Conservation (phyloP, 2,329 filamentous ascomycete species). For the Fusarium sp. region DNA sequence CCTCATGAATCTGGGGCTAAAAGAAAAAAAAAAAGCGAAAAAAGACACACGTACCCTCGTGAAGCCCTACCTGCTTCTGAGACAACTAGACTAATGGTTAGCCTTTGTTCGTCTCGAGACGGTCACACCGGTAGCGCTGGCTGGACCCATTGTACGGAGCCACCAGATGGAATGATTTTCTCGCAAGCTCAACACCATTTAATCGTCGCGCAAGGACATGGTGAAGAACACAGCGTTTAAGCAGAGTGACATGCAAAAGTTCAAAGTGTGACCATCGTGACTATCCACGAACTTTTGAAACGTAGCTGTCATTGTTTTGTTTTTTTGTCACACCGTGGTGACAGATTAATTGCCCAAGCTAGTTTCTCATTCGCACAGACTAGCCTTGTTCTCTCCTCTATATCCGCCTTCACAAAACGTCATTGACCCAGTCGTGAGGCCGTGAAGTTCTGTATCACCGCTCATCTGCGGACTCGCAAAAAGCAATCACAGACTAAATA, state of each 20-base stretch:
- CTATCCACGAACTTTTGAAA: background rate
- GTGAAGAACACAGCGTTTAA: background rate
- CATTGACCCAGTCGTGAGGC: background rate
- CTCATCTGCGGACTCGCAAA: background rate
- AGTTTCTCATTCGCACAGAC: background rate
- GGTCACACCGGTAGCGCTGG: background rate
- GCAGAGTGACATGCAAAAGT: background rate
- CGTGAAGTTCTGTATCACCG: background rate
- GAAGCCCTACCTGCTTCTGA: background rate
- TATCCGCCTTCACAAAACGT: background rate
- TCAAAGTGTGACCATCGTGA: too few species aligned
- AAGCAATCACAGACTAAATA: slow-evolving; percentile 5
- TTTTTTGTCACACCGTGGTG: background rate
- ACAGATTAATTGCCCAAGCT: background rate
- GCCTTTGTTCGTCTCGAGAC: background rate
- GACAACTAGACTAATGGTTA: background rate
- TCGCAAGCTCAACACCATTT: background rate
- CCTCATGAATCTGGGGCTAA: background rate
- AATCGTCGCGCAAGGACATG: background rate
- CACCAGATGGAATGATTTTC: background rate
- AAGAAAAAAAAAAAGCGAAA: background rate
- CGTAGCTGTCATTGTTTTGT: background rate
- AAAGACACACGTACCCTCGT: background rate
- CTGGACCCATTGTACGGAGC: background rate
- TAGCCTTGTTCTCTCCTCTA: background rate